These are phyloP conservation scores for Sporormia fimetaria DNA, from an alignment of 495 filamentous ascomycete genomes.

Conservation along the genomic window DNA sequence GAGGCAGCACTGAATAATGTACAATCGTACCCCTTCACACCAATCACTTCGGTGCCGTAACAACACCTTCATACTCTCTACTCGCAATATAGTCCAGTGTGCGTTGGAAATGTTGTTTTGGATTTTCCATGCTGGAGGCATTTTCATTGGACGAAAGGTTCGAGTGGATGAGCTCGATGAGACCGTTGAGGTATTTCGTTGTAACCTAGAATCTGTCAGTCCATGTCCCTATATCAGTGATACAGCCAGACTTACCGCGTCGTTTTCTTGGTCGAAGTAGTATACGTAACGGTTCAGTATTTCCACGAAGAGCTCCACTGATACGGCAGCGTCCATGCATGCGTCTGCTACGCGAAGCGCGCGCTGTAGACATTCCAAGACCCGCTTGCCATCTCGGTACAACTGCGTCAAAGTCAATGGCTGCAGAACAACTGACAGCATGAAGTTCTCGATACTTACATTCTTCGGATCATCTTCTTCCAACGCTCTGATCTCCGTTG, in stretches of 20 bases:
- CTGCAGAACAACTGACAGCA: conserved; percentile 4
- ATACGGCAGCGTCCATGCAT: conserved; percentile 98
- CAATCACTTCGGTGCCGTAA: conserved; percentile 55
- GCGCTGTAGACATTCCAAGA: conserved; percentile 90
- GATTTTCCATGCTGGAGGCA: conserved; percentile 65
- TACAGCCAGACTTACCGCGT: conserved; percentile 56
- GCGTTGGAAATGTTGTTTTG: conserved; percentile 82
- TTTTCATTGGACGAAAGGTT: conserved; percentile 83
- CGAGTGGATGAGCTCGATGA: conserved; percentile 96
- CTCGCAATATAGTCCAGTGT: conserved; percentile 86
- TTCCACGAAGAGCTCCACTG: conserved; percentile 94
- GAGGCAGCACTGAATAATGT: too few species aligned
- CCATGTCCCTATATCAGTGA: neutral
- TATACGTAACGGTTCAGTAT: conserved; percentile 98
- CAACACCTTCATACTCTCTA: conserved; percentile 85
- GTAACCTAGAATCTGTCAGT: conserved; percentile 51
- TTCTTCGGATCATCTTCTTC: conserved; percentile 74
- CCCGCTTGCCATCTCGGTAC: conserved; percentile 93
- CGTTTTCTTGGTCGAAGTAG: conserved; percentile 98
- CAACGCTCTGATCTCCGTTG: conserved; percentile 70
- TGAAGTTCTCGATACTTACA: conserved; percentile 42
- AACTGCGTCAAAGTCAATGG: conserved; percentile 47
- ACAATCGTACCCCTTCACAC: too few species aligned
- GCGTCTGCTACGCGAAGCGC: conserved; percentile 93
- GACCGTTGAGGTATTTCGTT: conserved; percentile 93